phyloP scores from a whole-genome alignment of 1,139 yeast species.

The Saccharomyces hybrid region DNA sequence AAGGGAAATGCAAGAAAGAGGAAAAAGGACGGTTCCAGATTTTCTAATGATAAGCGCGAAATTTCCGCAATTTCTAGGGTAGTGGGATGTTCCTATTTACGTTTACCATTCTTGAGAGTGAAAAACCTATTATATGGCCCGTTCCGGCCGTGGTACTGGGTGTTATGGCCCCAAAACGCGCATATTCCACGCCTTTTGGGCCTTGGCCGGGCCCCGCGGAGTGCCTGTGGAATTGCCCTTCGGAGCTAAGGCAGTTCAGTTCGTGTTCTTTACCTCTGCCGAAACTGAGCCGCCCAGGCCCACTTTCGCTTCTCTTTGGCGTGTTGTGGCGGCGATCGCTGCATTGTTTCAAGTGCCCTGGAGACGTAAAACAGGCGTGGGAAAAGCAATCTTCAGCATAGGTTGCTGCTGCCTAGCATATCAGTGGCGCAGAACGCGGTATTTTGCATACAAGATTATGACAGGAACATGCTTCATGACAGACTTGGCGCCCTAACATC shows the following conservation, averaged over 20 bases:
- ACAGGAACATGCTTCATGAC: background rate
- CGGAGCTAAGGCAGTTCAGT: background rate
- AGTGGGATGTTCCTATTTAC: background rate
- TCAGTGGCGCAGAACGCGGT: background rate
- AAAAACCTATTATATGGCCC: background rate
- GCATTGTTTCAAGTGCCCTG: background rate
- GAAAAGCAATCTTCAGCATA: background rate
- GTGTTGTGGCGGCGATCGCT: background rate
- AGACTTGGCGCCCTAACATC: background rate
- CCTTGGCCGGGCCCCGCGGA: background rate
- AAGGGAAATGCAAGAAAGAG: slow-evolving; percentile 1
- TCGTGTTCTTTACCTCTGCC: background rate
- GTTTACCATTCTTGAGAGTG: background rate
- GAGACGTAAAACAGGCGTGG: background rate
- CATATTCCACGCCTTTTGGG: background rate
- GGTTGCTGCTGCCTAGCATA: background rate
- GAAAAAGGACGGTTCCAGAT: slow-evolving; percentile 1
- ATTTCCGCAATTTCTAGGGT: background rate
- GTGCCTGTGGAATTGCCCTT: background rate
- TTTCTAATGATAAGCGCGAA: background rate
- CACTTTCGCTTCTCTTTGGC: background rate
- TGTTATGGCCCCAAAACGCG: background rate
- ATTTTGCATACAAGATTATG: background rate
- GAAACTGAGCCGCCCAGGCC: background rate
- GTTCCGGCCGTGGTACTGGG: background rate